Evolutionary conservation across 169 alveolate species (phyloP).

Genomic region (Cryptosporidium meleagridis): DNA sequence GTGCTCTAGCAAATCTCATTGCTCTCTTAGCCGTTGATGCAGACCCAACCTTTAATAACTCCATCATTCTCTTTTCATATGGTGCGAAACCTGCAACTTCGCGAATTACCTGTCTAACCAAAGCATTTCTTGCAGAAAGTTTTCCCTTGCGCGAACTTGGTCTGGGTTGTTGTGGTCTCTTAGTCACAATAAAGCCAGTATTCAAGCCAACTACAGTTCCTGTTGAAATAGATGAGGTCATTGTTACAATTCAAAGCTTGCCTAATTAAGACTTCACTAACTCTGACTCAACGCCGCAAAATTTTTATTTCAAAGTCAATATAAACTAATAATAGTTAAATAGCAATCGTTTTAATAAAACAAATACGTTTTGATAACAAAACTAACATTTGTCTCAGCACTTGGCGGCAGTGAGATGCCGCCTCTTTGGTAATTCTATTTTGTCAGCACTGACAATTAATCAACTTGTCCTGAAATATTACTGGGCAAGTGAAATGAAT

Average conservation of each 20-base stretch:
- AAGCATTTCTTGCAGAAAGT: conserved; percentile 89
- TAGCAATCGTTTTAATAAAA: too few species aligned
- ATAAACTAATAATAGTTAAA: not conserved
- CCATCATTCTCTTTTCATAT: conserved; percentile 98
- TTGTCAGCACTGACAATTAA: not conserved
- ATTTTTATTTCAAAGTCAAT: not conserved
- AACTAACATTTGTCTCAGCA: not conserved
- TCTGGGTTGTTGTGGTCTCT: conserved; percentile 81
- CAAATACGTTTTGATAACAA: not conserved
- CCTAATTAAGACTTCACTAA: not conserved
- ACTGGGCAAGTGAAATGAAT: not conserved
- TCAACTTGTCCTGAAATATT: not conserved
- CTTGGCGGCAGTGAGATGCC: not conserved
- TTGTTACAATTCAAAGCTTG: not conserved
- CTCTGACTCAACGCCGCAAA: conserved; percentile 3
- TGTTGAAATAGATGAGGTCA: conserved; percentile 66
- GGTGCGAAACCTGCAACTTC: conserved; percentile 99
- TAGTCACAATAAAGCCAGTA: conserved; percentile 87
- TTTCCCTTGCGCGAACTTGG: conserved; percentile 90
- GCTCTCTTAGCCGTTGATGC: conserved; percentile 98
- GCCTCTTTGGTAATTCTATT: not conserved
- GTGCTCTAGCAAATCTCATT: conserved; percentile 96
- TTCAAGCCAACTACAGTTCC: conserved; percentile 80
- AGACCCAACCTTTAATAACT: conserved; percentile 96
- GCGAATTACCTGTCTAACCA: conserved; percentile 93